Base-by-base conservation (phyloP, 2,329 filamentous ascomycete genomes). In the Geoglossum cookeanum region DNA sequence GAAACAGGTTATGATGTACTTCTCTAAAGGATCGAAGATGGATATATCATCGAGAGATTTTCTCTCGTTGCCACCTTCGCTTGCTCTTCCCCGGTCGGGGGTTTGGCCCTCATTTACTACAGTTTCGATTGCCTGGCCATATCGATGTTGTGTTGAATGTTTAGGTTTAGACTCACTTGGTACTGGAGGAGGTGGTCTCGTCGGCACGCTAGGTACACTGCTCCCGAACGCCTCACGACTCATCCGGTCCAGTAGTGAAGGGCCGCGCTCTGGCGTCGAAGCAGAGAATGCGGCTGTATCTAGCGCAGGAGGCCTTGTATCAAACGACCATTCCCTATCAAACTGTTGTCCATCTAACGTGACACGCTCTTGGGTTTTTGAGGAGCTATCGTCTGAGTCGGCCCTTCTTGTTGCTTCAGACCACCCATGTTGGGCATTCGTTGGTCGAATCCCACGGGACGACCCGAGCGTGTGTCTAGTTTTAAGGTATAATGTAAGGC, bases 11-110 rank as follows among this genome's bases (percentile, higher is more conserved):
- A 81, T 71, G 45, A 95, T 77, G 65, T 92, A 91, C 60, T 89
- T 84, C 68, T 94, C 87, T 13, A 95, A 67, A 4, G 77, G 76
- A 59, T 79, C 82, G 67, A 95, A 95, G 9, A 91, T 79, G 42
- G 72, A 74, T 64, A 77, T 81, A 29, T 30, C 30, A 3, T 30
- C 49, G 9, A n/a, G 8, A 35, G 7, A 27, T 7, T 17, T 37
- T 33, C 49, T 17, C 17, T 53, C 49, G 30, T 27, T 32, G 30
- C n/a, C 49, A 5, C 22, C 49, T 17, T 53, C 49, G 30, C 49
- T 37, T 9, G 15, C 37, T 53, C 49, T 53, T 6, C 30, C 32
- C 48, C 33, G 49, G n/a, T 22, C 22, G 22, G 4, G 5, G 9
- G 32, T 22, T 17, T 30, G 39, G 49, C 47, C 17, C 8, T 27